Evolutionary conservation across 2,329 filamentous ascomycete species (phyloP), one percentile per base, ranked within the genome.

Genomic region (Verticillium klebahnii): DNA sequence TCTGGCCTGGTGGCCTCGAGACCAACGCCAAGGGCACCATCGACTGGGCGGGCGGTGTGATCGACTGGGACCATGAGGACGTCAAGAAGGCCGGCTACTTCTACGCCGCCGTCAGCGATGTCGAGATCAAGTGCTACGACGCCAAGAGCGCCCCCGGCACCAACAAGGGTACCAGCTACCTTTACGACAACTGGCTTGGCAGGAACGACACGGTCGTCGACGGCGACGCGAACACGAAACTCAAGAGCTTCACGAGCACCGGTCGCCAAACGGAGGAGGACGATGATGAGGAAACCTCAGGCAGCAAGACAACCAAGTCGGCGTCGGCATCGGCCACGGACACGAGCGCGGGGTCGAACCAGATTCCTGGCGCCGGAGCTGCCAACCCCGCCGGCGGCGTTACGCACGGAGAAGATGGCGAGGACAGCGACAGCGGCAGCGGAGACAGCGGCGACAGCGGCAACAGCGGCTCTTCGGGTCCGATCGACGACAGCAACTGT

Each of bases 1-100:
- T 99, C 71, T 99, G 95, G 95, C 95, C 95, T 50, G 95, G 92
- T 70, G 95, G 95, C 72, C 85, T 91, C 56, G 77, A 86, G 11
- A 83, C 82, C 71, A 97, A 97, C 75, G 89, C 85, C 50, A 73
- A 90, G 73, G 95, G 95, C 61, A 98, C 95, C 37, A 85, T 97
- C 67, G 82, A 88, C 60, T 99, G 95, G 95, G 92, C 94, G 19
- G 95, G 95, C 71, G 95, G 95, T 69, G 78, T 85, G 59, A 94
- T 99, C 66, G 84, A 96, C 81, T 99, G 95, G 94, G 80, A 90
- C 73, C 86, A 85, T 66, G 79, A 82, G 23, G 91, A 96, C 75
- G 94, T 98, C 82, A 80, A 92, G 78, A 83, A 85, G 59, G 82
- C 91, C 71, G 91, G 92, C 36, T 98, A 97, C 82, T 97, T 95